phyloP scores from a whole-genome alignment of 257 asterid species.

The Cynanchum wilfordii region DNA sequence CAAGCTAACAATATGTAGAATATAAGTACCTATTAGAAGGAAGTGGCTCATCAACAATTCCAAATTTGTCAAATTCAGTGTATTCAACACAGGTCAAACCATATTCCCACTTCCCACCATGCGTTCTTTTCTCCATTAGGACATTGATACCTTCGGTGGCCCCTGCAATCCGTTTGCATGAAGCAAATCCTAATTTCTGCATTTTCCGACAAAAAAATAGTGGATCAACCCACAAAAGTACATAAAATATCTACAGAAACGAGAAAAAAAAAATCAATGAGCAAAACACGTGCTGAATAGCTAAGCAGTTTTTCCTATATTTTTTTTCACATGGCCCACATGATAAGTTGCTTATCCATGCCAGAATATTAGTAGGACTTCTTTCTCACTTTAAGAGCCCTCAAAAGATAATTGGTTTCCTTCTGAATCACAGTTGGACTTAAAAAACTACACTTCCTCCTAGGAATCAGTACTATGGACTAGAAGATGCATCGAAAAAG shows the following conservation, averaged over 20 bases:
- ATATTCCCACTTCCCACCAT: slow-evolving; percentile 85
- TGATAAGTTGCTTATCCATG: background rate
- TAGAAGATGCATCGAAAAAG: background rate
- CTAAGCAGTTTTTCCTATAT: background rate
- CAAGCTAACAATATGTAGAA: background rate
- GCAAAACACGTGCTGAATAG: background rate
- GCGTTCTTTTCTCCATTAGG: slow-evolving; percentile 70
- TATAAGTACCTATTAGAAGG: slow-evolving; percentile 48
- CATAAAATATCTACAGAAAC: background rate
- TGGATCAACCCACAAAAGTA: background rate
- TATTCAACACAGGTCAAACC: slow-evolving; percentile 93
- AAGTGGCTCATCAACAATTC: slow-evolving; percentile 44
- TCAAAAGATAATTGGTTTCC: background rate
- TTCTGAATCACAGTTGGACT: background rate
- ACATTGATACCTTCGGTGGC: slow-evolving; percentile 99
- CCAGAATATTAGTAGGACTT: background rate
- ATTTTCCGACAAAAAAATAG: slow-evolving; percentile 4
- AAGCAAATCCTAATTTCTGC: slow-evolving; percentile 98
- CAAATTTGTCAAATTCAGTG: slow-evolving; percentile 94
- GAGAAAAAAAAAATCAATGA: no score
- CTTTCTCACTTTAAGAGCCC: background rate
- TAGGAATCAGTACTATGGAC: background rate
- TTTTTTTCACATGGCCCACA: background rate
- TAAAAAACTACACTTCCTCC: background rate
- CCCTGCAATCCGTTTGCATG: slow-evolving; percentile 68